phyloP scores from a whole-genome alignment of 371 early-diverging fungal species.

The Zopfochytrium polystomum region DNA sequence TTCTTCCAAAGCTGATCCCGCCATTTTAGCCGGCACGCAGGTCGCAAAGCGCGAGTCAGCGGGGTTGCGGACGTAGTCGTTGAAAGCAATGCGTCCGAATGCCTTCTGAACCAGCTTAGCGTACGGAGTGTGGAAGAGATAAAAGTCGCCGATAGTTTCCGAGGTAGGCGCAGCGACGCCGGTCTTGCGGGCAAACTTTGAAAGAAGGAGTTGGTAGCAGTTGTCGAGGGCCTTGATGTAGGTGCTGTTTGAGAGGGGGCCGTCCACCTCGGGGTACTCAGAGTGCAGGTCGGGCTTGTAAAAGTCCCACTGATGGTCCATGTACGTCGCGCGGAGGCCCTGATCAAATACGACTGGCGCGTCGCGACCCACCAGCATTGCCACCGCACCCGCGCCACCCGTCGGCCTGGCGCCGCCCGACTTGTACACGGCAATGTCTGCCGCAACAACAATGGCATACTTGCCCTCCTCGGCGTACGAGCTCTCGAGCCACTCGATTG shows the following conservation, averaged over 20 bases:
- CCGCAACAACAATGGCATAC: constrained; percentile 82
- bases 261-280: constrained; percentile 96
- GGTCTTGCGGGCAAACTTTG: constrained; percentile 51
- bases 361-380: constrained; percentile 90
- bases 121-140: constrained; percentile 94
- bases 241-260: constrained; percentile 82
- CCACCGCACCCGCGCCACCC: constrained; percentile 93
- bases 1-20: constrained; percentile 55
- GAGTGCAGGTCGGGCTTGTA: constrained; percentile 95
- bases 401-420: constrained; percentile 90
- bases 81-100: constrained; percentile 80
- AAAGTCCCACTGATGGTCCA: constrained; percentile 97
- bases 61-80: constrained; percentile 80
- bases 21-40: constrained; percentile 44
- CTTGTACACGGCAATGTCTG: constrained; percentile 96
- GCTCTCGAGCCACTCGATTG: constrained; percentile 94
- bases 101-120: constrained; percentile 95
- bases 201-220: constrained; percentile 80
- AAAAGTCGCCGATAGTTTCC: constrained; percentile 72
- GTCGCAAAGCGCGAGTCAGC: constrained; percentile 45
- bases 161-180: constrained; percentile 37
- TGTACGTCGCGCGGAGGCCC: constrained; percentile 85
- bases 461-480: constrained; percentile 47
- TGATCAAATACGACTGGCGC: constrained; percentile 92
- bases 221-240: constrained; percentile 88